Evolutionary conservation across 805 yeast species (phyloP), one percentile per base, ranked within the genome.

Genomic region (Candida coleopterorum): DNA sequence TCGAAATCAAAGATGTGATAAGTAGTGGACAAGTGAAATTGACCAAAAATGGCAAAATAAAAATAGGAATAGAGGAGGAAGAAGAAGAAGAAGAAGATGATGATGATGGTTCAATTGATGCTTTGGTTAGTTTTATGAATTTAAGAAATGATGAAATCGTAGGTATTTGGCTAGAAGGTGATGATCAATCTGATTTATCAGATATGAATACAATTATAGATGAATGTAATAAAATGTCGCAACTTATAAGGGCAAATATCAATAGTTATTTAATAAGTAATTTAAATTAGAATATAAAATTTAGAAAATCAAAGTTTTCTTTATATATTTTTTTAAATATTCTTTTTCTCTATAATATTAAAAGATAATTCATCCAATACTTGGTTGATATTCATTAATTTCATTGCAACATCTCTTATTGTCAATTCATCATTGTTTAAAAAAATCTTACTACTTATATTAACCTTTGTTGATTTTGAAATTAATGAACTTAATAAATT

Each of bases 1-100:
- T 90, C 18, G 94, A 89, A 48, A 55, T 87, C 20, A 68, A 75
- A 38, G 95, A 89, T 50, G 63, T 88, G 42, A 89, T 88, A 1
- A 74, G 87, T 6, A 70, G 81, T 43, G 84, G 86, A 2, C 70
- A 68, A 43, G 61, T 65, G n/a, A 42, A 42, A 22, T 39, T 51
- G 16, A 32, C 34, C n/a, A 28, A 32, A 15, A 22, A 23, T 18
- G 38, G 42, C 3, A 36, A 38, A 15, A 36, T 49, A 1, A 37
- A 43, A 4, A 35, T 53, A 12, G 60, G 55, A 37, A 53, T 57
- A 18, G 35, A 25, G 17, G 18, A 30, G n/a, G 29, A 35, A 11
- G 43, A 40, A 6, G 44, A 41, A 8, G 42, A 42, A 20, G 39
- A 39, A 2, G 41, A 37, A 9, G 35, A 35, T 6, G n/a, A n/a